phyloP scores from a whole-genome alignment of 257 asterid species.

The Fraxinus pennsylvanica region DNA sequence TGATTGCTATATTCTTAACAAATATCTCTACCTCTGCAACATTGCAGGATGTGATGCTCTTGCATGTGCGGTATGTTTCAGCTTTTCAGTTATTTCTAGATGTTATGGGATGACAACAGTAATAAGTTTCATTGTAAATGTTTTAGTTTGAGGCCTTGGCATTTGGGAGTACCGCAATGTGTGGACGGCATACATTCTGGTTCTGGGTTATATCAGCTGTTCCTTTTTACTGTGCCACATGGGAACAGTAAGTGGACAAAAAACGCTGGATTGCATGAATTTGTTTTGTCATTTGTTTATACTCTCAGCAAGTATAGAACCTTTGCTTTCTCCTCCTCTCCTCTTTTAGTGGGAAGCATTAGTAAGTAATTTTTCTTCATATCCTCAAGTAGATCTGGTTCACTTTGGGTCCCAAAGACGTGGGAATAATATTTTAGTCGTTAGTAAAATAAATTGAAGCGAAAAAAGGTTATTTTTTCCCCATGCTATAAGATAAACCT shows the following conservation, averaged over 20 bases:
- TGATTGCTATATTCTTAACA: slow-evolving; percentile 25
- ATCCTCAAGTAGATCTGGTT: not conserved
- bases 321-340: not conserved
- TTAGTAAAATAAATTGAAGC: not conserved
- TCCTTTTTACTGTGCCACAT: slow-evolving; percentile 79
- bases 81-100: slow-evolving; percentile 15
- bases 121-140: slow-evolving; percentile 20
- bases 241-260: slow-evolving; percentile 71
- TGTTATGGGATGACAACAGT: slow-evolving; percentile 16
- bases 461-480: not conserved
- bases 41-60: slow-evolving; percentile 95
- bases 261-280: not conserved
- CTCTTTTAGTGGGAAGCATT: not conserved
- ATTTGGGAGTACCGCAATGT: slow-evolving; percentile 89
- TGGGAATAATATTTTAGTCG: not conserved
- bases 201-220: slow-evolving; percentile 89
- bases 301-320: not conserved
- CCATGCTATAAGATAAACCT: not conserved
- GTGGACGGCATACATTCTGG: slow-evolving; percentile 77
- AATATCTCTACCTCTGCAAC: slow-evolving; percentile 24
- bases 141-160: slow-evolving; percentile 81
- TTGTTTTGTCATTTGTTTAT: not conserved
- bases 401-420: not conserved
- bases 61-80: slow-evolving; percentile 83
- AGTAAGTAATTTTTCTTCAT: not conserved